Conservation (phyloP, 192 early-diverging fungal genomes). For the Coemansia sp. region DNA sequence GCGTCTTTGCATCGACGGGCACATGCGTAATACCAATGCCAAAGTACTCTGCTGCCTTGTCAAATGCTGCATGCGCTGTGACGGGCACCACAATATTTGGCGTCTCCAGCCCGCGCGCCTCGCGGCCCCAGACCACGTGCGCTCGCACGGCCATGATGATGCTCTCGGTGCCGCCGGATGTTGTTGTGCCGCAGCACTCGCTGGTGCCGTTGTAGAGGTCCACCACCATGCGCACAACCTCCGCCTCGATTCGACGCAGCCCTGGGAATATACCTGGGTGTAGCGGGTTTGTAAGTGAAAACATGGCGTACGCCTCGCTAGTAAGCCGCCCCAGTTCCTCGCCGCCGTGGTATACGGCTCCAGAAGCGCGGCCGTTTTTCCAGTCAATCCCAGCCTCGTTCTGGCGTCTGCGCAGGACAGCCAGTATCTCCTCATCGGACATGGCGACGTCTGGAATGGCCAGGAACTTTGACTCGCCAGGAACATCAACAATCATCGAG, state of each 20-base stretch:
- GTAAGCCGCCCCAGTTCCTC: slow-evolving; percentile 71
- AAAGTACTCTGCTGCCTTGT: slow-evolving; percentile 93
- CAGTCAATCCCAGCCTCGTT: slow-evolving; percentile 69
- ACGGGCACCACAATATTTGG: slow-evolving; percentile 93
- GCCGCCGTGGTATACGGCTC: slow-evolving; percentile 92
- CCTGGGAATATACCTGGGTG: slow-evolving; percentile 96
- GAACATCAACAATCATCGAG: slow-evolving; percentile 65
- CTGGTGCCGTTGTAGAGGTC: slow-evolving; percentile 77
- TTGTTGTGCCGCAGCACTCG: slow-evolving; percentile 80
- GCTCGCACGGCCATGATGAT: slow-evolving; percentile 94
- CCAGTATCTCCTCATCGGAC: slow-evolving; percentile 59
- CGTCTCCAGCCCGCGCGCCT: slow-evolving; percentile 73
- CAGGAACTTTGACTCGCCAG: slow-evolving; percentile 63
- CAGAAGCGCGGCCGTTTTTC: slow-evolving; percentile 82
- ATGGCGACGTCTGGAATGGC: slow-evolving; percentile 67
- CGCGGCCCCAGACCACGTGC: slow-evolving; percentile 83
- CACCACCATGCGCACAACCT: slow-evolving; percentile 89
- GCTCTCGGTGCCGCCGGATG: slow-evolving; percentile 92
- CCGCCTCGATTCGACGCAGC: slow-evolving; percentile 92
- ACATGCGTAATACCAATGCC: slow-evolving; percentile 82
- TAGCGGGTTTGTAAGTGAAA: slow-evolving; percentile 82
- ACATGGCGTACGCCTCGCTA: slow-evolving; percentile 79
- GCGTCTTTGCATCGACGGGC: slow-evolving; percentile 75
- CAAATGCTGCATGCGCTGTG: slow-evolving; percentile 94
- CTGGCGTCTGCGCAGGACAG: slow-evolving; percentile 62